phyloP scores from a whole-genome alignment of 2,329 filamentous ascomycete species.

The Stenocarpella maydis region DNA sequence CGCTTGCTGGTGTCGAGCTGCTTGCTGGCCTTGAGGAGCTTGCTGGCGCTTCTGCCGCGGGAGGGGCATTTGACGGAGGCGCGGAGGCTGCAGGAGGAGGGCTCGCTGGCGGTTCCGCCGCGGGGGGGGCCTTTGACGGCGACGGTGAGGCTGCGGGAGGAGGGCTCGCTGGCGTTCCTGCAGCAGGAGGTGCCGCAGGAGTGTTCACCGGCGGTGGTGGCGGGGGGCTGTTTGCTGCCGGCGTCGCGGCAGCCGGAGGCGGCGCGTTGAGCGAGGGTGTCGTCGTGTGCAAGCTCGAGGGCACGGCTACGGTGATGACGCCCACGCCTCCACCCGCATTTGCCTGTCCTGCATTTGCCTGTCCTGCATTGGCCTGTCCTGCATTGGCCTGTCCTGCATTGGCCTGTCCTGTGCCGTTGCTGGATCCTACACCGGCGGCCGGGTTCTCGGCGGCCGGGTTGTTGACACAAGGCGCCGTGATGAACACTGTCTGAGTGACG shows the following conservation, averaged over 20 bases:
- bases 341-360: slow-evolving; percentile 6
- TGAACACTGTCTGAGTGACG: slow-evolving; percentile 42
- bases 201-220: not conserved
- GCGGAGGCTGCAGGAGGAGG: not conserved
- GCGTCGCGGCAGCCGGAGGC: slow-evolving; percentile 18
- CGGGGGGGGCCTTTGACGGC: not conserved
- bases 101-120: not conserved
- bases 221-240: not conserved
- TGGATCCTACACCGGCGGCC: slow-evolving; percentile 10
- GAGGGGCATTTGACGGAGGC: slow-evolving; percentile 1
- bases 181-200: too few relatives aligned
- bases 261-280: slow-evolving; percentile 22
- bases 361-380: too few relatives aligned
- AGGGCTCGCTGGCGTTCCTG: too few relatives aligned
- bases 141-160: not conserved
- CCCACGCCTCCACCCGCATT: slow-evolving; percentile 30
- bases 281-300: slow-evolving; percentile 31
- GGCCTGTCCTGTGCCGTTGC: too few relatives aligned
- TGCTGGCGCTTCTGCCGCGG: slow-evolving; percentile 9
- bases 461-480: slow-evolving; percentile 37
- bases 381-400: too few relatives aligned
- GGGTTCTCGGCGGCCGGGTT: slow-evolving; percentile 32
- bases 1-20: not conserved
- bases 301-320: slow-evolving; percentile 37
- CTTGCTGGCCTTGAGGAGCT: too few relatives aligned